Base-by-base conservation (phyloP, 2,329 filamentous ascomycete species). In the Sporothrix phasma region DNA sequence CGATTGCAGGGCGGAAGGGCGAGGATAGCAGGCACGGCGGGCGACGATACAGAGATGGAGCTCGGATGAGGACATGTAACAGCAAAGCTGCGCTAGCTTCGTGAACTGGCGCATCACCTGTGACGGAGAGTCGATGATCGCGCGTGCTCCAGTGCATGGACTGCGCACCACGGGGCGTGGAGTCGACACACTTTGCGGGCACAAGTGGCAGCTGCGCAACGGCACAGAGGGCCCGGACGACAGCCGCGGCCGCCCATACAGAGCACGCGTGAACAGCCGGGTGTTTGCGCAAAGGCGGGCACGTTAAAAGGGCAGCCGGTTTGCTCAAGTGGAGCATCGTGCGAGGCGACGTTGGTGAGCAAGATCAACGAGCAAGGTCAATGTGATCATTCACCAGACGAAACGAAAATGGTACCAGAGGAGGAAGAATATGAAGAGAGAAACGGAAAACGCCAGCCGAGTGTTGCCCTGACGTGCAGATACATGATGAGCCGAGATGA, bases 391-490 rank as follows among this genome's bases (percentile, higher is more conserved):
- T 49, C 46, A 62, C 41, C 10, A 37, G 15, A 37, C 3, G 34
- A 37, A 37, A 37, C n/a, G n/a, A n/a, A n/a, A n/a, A n/a, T n/a
- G n/a, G n/a, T n/a, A n/a, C n/a, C n/a, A n/a, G n/a, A n/a, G n/a
- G n/a, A n/a, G n/a, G n/a, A n/a, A n/a, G n/a, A n/a, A n/a, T n/a
- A n/a, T n/a, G 34, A 10, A 37, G 34, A 3, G 34, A 13, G 8
- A 37, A 37, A 53, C 22, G n/a, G n/a, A n/a, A 61, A 59, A 62
- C 60, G 60, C 60, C 60, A 19, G 47, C 19, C 46, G 24, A 45
- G 46, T 24, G 22, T 22, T 22, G 24, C 41, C n/a, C 24, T 54
- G 54, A 45, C 34, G 17, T 15, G n/a, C 59, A 47, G 15, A 45
- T 29, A 43, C 22, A 22, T 39, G 39, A 56, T 2, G 5, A 45